Base-by-base conservation (phyloP, 306 rosid species). In the Quillaja saponaria region DNA sequence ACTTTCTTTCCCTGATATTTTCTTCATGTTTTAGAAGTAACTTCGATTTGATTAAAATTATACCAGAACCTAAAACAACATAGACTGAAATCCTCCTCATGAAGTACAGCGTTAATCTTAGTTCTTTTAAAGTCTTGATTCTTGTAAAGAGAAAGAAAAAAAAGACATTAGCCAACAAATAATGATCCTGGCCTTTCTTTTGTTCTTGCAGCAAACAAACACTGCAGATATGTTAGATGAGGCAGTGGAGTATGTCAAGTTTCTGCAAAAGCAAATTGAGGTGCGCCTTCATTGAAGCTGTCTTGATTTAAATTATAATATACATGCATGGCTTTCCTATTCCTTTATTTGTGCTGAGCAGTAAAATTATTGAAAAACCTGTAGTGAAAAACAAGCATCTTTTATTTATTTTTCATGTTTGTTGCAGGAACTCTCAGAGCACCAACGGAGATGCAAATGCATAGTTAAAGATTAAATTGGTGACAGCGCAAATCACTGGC, bases 161-260 rank as follows among this genome's bases (percentile, higher is more conserved):
- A n/a, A n/a, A n/a, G n/a, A n/a, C n/a, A n/a, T n/a, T n/a, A n/a
- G n/a, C n/a, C n/a, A n/a, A n/a, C n/a, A n/a, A n/a, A n/a, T n/a
- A n/a, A n/a, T n/a, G n/a, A n/a, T n/a, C n/a, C n/a, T n/a, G n/a
- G n/a, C n/a, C n/a, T 41, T 48, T 3, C 40, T 39, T 37, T 74
- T 68, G 46, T 49, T 52, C 38, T 74, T 79, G 87, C 85, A 91
- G 97, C 97, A 91, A 82, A 91, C 95, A 57, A 91, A 91, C 60
- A 91, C 97, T 3, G 96, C 97, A 3, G 96, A 87, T 40, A 91
- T 91, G 96, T 71, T 91, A 67, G 91, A 88, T 4, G 97, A 91
- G 74, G 96, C 95, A 8, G 96, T 88, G 37, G 96, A 83, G 61
- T 91, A 91, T 68, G 97, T 87, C 66, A 91, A 91, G 69, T 61